Percentiles rank a stretch among this genome's conserved stretches.
phyloP scores from a whole-genome alignment of 2,329 filamentous ascomycete genomes.

The Phaeophleospora eucalypticola region DNA sequence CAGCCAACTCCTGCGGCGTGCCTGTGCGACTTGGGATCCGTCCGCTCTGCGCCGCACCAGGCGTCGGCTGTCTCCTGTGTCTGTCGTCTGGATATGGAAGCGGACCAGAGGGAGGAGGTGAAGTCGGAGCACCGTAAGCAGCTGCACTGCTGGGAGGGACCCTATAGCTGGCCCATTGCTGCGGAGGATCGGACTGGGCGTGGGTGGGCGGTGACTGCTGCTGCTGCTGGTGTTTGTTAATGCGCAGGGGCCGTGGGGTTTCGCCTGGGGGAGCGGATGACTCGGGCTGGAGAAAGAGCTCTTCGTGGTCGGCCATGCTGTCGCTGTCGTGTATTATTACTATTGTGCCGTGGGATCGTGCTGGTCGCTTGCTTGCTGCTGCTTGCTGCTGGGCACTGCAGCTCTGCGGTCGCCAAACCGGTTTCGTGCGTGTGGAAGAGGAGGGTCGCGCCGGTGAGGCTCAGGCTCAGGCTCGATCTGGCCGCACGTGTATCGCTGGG shows the following conservation, averaged over 20 bases:
- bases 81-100: conserved; percentile 31
- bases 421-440: neutral
- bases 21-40: conserved; percentile 21
- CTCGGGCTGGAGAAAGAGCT: conserved; percentile 21
- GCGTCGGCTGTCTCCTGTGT: conserved; percentile 18
- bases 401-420: no score
- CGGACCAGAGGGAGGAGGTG: conserved; percentile 29
- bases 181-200: conserved; percentile 19
- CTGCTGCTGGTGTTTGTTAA: conserved; percentile 25
- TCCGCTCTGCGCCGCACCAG: conserved; percentile 13
- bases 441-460: neutral
- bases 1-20: conserved; percentile 26
- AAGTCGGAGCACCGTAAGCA: conserved; percentile 30
- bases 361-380: conserved; percentile 4
- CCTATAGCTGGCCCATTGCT: conserved; percentile 34
- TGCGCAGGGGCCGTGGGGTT: conserved; percentile 31
- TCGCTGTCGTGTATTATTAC: no score
- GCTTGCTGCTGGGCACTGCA: no score
- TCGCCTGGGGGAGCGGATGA: conserved; percentile 15
- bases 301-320: conserved; percentile 18
- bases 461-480: neutral
- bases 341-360: neutral
- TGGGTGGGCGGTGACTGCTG: conserved; percentile 14
- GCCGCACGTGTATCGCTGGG: neutral
- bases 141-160: conserved; percentile 27